A percentile compares a stretch with the other conserved stretches of the same genome.
Conservation (phyloP, 139 green algal species). For the Coelastrella sp. region DNA sequence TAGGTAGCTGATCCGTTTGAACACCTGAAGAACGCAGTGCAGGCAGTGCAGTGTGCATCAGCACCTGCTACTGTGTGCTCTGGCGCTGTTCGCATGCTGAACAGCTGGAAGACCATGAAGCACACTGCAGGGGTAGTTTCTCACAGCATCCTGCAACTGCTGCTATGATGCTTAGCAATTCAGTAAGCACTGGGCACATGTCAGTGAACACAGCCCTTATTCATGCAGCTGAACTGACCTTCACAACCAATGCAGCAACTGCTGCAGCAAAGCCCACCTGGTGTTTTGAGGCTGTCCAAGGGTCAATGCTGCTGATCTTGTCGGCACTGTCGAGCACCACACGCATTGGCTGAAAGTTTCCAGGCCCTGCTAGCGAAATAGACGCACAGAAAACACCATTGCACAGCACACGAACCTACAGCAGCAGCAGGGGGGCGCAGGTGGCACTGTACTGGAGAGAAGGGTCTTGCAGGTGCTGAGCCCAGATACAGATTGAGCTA, state of each 20-base stretch:
- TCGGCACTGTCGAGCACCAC: constrained; percentile 53
- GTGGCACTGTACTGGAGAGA: no score
- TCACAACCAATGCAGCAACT: not conserved
- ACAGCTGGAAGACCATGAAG: no score
- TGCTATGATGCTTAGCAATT: no score
- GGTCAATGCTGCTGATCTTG: constrained; percentile 43
- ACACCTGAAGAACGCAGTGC: constrained; percentile 59
- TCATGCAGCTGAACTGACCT: no score
- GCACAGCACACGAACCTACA: constrained; percentile 53
- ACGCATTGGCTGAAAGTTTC: constrained; percentile 50
- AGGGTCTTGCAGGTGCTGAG: no score
- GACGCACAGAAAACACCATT: constrained; percentile 52
- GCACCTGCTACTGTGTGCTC: no score
- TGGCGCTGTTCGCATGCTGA: no score
- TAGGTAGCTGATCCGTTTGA: constrained; percentile 59
- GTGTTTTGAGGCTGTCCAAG: constrained; percentile 46
- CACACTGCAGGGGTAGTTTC: no score
- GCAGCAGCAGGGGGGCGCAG: not conserved
- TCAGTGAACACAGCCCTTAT: no score
- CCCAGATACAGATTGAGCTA: no score
- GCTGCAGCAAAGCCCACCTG: constrained; percentile 40
- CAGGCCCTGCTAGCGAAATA: constrained; percentile 48
- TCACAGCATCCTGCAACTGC: no score
- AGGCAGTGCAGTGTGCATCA: not conserved
- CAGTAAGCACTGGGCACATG: no score